Evolutionary conservation across 805 yeast species (phyloP).

Genomic region (Candida railenensis): DNA sequence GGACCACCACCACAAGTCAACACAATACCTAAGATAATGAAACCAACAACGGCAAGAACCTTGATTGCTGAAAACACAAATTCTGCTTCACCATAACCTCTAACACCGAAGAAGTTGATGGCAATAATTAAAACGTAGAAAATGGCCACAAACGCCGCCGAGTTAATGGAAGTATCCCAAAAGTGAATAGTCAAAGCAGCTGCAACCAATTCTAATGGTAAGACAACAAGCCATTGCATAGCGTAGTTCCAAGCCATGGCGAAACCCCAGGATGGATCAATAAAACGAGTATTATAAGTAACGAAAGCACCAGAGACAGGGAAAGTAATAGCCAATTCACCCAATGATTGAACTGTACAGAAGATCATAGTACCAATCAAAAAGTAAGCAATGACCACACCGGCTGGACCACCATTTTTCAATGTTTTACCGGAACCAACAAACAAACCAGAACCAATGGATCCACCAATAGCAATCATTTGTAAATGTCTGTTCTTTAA

Average conservation of each 20-base stretch:
- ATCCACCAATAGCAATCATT: slow-evolving; percentile 82
- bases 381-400: slow-evolving; percentile 58
- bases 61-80: slow-evolving; percentile 66
- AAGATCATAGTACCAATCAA: slow-evolving; percentile 59
- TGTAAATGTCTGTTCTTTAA: slow-evolving; percentile 67
- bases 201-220: slow-evolving; percentile 62
- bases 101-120: slow-evolving; percentile 53
- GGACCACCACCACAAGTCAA: slow-evolving; percentile 51
- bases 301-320: slow-evolving; percentile 71
- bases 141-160: slow-evolving; percentile 61
- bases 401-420: slow-evolving; percentile 71
- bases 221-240: slow-evolving; percentile 53
- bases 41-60: slow-evolving; percentile 58
- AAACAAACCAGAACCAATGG: slow-evolving; percentile 81
- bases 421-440: slow-evolving; percentile 70
- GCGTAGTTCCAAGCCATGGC: slow-evolving; percentile 56
- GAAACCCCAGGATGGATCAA: slow-evolving; percentile 62
- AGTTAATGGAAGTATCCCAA: slow-evolving; percentile 52
- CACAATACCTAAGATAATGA: slow-evolving; percentile 49
- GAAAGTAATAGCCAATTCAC: slow-evolving; percentile 61
- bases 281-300: slow-evolving; percentile 56
- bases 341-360: slow-evolving; percentile 57
- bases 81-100: slow-evolving; percentile 62
- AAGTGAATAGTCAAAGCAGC: slow-evolving; percentile 56
- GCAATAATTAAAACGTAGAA: slow-evolving; percentile 45